A percentile compares a stretch with the other conserved stretches of the same genome.
These are phyloP conservation scores for Cucurbita argyrosperma DNA, from an alignment of 306 rosid species.

Conservation along the genomic window DNA sequence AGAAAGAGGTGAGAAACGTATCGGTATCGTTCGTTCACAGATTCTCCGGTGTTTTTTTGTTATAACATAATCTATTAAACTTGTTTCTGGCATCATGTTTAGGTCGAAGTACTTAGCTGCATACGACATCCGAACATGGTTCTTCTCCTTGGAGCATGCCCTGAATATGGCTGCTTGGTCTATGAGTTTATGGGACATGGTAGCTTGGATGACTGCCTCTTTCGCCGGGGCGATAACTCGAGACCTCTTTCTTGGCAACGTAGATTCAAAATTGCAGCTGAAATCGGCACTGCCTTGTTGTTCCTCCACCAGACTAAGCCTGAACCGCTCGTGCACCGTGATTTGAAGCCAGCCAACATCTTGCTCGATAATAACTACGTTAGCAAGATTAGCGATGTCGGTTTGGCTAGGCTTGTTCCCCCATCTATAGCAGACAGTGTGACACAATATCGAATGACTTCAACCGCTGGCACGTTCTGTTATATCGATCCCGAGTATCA, in stretches of 20 bases:
- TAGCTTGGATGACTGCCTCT: slow-evolving; percentile 74
- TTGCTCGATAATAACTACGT: slow-evolving; percentile 60
- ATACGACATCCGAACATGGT: slow-evolving; percentile 97
- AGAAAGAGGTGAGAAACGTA: slow-evolving; percentile 52
- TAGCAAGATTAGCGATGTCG: slow-evolving; percentile 82
- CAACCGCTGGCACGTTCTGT: slow-evolving; percentile 91
- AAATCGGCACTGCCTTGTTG: slow-evolving; percentile 63
- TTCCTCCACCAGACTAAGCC: slow-evolving; percentile 94
- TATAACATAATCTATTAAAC: not conserved
- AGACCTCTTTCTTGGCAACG: slow-evolving; percentile 67
- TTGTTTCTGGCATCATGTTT: not conserved
- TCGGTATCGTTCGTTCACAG: not conserved
- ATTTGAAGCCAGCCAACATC: slow-evolving; percentile 83
- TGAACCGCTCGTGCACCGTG: slow-evolving; percentile 91
- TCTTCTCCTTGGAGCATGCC: slow-evolving; percentile 92
- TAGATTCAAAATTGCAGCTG: slow-evolving; percentile 73
- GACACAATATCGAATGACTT: slow-evolving; percentile 78
- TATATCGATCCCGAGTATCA: slow-evolving; percentile 94
- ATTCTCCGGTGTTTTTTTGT: not conserved
- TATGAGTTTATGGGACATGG: slow-evolving; percentile 86
- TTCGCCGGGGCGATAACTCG: slow-evolving; percentile 25
- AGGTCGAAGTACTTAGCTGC: slow-evolving; percentile 86
- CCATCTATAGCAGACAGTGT: slow-evolving; percentile 53
- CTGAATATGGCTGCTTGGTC: slow-evolving; percentile 83
- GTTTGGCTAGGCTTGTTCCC: slow-evolving; percentile 81